Evolutionary conservation across 768 basidiomycete species (phyloP).

Genomic region (Thelephora ganbajun): DNA sequence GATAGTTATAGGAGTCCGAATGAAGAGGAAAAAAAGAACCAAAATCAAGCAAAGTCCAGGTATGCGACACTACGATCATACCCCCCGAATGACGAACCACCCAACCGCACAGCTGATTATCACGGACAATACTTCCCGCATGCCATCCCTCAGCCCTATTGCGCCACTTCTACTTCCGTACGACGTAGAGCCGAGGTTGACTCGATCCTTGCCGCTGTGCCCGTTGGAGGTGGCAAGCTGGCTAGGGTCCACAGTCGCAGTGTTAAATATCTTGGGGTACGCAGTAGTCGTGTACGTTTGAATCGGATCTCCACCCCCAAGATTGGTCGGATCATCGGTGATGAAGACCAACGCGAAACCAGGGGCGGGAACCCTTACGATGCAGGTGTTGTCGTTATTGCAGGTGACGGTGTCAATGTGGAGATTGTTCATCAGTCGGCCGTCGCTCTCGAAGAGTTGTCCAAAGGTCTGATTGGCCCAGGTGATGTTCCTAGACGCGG

Average conservation of each 20-base stretch:
- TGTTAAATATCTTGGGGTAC: conserved; percentile 38
- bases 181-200: conserved; percentile 2
- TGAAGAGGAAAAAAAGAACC: too few relatives aligned
- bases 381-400: conserved; percentile 38
- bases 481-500: conserved; percentile 49
- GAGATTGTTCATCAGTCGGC: conserved; percentile 42
- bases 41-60: too few relatives aligned
- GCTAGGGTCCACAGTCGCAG: conserved; percentile 37
- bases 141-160: too few relatives aligned
- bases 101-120: too few relatives aligned
- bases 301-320: conserved; percentile 19
- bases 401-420: conserved; percentile 48
- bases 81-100: too few relatives aligned
- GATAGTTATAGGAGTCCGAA: too few relatives aligned
- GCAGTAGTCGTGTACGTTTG: conserved; percentile 45
- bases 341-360: conserved; percentile 69
- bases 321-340: conserved; percentile 19
- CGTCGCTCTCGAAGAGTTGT: conserved; percentile 48
- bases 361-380: conserved; percentile 52
- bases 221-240: conserved; percentile 58
- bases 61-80: too few relatives aligned
- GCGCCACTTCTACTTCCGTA: background rate
- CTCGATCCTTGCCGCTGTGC: conserved; percentile 19
- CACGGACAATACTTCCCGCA: too few relatives aligned
- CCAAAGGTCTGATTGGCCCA: conserved; percentile 75